These are phyloP conservation scores for Venturia nashicola DNA, from an alignment of 2,329 filamentous ascomycete species.

Conservation along the genomic window DNA sequence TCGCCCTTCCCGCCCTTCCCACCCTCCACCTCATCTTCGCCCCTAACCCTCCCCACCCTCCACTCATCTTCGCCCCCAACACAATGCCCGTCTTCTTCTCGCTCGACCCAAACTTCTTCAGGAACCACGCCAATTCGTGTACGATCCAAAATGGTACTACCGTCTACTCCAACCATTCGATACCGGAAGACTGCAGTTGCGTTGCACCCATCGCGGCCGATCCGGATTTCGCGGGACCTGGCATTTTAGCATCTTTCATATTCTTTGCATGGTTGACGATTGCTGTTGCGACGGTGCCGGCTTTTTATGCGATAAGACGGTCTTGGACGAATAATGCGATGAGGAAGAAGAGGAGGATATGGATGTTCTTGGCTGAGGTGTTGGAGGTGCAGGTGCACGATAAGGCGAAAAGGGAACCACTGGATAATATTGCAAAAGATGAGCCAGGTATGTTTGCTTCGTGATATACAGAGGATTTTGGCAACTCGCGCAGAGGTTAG, in stretches of 20 bases:
- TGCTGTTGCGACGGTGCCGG: conserved; percentile 2
- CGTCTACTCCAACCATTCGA: conserved; percentile 1
- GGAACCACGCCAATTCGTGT: neutral
- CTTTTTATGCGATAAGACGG: neutral
- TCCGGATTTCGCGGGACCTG: conserved; percentile 8
- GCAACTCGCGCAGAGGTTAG: neutral
- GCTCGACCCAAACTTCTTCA: conserved; percentile 1
- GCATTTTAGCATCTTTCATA: neutral
- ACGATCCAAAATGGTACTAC: conserved; percentile 5
- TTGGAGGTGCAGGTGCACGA: neutral
- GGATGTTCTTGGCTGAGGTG: conserved; percentile 5
- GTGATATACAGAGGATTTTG: neutral
- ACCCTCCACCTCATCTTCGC: neutral
- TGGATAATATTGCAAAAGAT: neutral
- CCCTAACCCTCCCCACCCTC: too few species aligned
- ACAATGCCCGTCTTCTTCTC: conserved; percentile 3
- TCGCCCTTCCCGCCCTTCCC: too few species aligned
- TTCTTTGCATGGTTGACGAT: conserved; percentile 4
- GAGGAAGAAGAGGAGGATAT: neutral
- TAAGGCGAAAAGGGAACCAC: neutral
- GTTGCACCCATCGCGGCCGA: conserved; percentile 3
- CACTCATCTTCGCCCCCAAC: too few species aligned
- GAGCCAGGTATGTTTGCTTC: neutral
- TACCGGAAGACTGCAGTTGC: conserved; percentile 2
- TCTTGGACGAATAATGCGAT: neutral